Evolutionary conservation across 2,329 filamentous ascomycete species (phyloP), one percentile per base, ranked within the genome.

Genomic region (Venturia asperata): DNA sequence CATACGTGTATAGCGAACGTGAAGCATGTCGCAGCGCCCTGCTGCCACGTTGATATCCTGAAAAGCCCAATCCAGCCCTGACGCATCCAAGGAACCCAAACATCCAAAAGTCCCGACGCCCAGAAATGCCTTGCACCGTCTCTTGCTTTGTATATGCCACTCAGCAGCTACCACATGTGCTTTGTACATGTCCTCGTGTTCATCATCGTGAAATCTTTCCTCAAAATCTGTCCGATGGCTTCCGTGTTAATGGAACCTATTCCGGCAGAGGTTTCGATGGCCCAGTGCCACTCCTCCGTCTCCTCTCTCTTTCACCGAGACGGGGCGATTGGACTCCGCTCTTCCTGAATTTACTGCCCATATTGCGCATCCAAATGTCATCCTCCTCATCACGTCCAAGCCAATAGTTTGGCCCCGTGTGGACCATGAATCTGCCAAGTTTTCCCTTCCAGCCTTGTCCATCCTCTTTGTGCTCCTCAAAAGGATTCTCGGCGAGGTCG

Each of bases 361-460:
- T 79, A 11, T 81, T 83, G 60, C 83, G 81, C 71, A 87, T 83
- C 90, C 90, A 94, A 67, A 86, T 85, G 61, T 87, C 76, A 66
- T 84, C 80, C 67, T 81, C 84, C 65, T 85, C 78, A 63, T 85
- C 85, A 67, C 78, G 76, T 41, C 89, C 89, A 19, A 96, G 79
- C 92, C 92, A 97, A 78, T 95, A 97, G 66, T 81, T 82, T 69
- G 84, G 84, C 47, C 89, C 89, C 30, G 91, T 80, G 11, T 82
- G 82, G 37, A 96, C 82, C 89, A 97, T 90, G 41, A 83, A 73
- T 63, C 92, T 83, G n/a, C 92, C 92, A 13, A 95, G 72, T 71
- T 85, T 87, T 42, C 92, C 92, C 74, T 83, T 83, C 85, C 89
- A 92, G 21, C 92, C 92, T 67, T 88, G 82, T 13, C 91, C 91